Evolutionary conservation across 2,329 filamentous ascomycete genomes (phyloP), one percentile per base, ranked within the genome.

Genomic region (Cryphonectria japonica): DNA sequence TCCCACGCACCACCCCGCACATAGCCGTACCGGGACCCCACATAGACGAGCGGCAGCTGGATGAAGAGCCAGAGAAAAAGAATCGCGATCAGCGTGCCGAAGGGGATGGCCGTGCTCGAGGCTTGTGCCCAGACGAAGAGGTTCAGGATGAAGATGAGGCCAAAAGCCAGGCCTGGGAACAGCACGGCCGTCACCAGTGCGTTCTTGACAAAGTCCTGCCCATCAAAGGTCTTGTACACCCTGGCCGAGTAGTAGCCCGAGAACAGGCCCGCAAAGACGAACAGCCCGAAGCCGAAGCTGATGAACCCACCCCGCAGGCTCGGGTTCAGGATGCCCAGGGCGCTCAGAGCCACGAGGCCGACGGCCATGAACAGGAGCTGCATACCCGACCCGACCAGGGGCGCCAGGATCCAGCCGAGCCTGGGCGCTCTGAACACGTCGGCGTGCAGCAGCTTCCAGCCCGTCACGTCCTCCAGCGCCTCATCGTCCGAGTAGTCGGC

Each of bases 81-180:
- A 2, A 97, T 88, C 9, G 85, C 91, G 43, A 96, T 78, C 3
- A 97, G 85, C 0, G 93, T 96, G 46, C 91, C 88, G 75, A 97
- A 95, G 0, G 94, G 94, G 46, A 97, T 91, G 0, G 94, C 94
- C 1, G 93, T 97, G 79, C 92, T 95, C 14, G 93, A 96, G 0
- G 93, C 93, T 80, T 97, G 93, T 0, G 93, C 91, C 94, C 94
- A 97, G 71, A 96, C 93, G 78, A 97, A 97, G 13, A 97, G 85
- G 79, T 97, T 97, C 71, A 97, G 86, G 66, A 95, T 86, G 81
- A 97, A 94, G 50, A 95, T 83, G 41, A 92, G 85, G 11, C 86
- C 84, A 78, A 97, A 97, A 0, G 93, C 82, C 7, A 96, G 85
- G 1, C 93, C 93, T 0, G 94, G 94, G 78, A 97, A 93, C 3